phyloP scores from a whole-genome alignment of 176 grass and related monocot species.

The Carex pumila region DNA sequence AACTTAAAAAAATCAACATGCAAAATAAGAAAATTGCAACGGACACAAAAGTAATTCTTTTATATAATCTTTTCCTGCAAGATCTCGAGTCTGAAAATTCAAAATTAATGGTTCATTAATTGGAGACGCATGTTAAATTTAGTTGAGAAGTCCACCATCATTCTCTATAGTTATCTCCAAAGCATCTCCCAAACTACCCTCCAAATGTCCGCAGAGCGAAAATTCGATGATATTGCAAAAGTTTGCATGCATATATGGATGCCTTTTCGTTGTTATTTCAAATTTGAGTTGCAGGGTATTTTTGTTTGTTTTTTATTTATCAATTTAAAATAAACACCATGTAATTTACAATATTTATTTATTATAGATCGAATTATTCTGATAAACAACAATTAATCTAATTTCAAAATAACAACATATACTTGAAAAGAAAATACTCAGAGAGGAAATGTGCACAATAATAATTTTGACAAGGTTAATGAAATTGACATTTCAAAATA shows the following conservation, averaged over 20 bases:
- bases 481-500: neutral
- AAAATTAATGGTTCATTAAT: neutral
- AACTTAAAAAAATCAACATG: neutral
- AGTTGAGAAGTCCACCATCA: neutral
- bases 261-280: too few species aligned
- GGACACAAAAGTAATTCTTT: neutral
- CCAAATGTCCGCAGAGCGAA: neutral
- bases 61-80: neutral
- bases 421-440: neutral
- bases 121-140: neutral
- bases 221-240: neutral
- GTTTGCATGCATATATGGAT: neutral
- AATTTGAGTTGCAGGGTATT: neutral
- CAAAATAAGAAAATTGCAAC: neutral
- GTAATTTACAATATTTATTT: too few species aligned
- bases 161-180: neutral
- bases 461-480: neutral
- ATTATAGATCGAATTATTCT: too few species aligned
- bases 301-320: neutral
- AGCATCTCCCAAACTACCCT: neutral
- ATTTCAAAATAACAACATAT: too few species aligned
- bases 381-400: too few species aligned
- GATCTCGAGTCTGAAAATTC: neutral
- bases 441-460: neutral
- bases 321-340: neutral